Evolutionary conservation across 306 rosid genomes (phyloP).

Genomic region (Vigna mungo): DNA sequence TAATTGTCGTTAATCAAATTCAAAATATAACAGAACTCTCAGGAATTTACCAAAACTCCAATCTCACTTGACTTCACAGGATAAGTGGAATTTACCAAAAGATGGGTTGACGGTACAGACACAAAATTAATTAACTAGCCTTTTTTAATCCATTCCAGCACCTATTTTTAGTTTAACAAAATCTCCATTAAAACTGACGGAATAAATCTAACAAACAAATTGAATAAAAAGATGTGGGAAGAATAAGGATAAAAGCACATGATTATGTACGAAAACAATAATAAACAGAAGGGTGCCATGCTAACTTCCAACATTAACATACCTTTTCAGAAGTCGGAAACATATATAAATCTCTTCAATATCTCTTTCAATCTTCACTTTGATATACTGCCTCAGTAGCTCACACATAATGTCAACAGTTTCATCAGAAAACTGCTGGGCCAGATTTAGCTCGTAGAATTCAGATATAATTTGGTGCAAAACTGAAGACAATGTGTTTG

Average conservation of each 20-base stretch:
- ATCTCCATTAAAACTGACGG: conserved; percentile 17
- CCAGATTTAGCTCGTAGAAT: conserved; percentile 53
- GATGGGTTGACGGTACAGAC: not conserved
- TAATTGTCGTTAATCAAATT: conserved; percentile 21
- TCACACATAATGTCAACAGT: conserved; percentile 62
- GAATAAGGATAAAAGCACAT: conserved; percentile 33
- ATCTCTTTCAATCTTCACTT: conserved; percentile 68
- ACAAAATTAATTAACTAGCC: conserved; percentile 20
- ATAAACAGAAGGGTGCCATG: conserved; percentile 24
- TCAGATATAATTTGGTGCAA: conserved; percentile 56
- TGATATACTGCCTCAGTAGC: conserved; percentile 82
- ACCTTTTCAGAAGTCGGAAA: conserved; percentile 86
- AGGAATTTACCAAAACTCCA: conserved; percentile 15
- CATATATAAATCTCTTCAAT: conserved; percentile 92
- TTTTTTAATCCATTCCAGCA: not conserved
- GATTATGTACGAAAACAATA: conserved; percentile 30
- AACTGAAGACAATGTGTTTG: conserved; percentile 61
- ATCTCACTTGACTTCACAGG: conserved; percentile 12
- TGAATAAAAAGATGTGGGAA: not conserved
- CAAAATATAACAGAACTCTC: conserved; percentile 15
- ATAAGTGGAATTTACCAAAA: conserved; percentile 14
- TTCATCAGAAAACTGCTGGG: conserved; percentile 56
- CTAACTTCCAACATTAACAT: conserved; percentile 40
- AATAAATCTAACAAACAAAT: conserved; percentile 27
- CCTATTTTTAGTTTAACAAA: conserved; percentile 30